Conservation (phyloP, 2,329 filamentous ascomycete species). For the Fusarium sp. region DNA sequence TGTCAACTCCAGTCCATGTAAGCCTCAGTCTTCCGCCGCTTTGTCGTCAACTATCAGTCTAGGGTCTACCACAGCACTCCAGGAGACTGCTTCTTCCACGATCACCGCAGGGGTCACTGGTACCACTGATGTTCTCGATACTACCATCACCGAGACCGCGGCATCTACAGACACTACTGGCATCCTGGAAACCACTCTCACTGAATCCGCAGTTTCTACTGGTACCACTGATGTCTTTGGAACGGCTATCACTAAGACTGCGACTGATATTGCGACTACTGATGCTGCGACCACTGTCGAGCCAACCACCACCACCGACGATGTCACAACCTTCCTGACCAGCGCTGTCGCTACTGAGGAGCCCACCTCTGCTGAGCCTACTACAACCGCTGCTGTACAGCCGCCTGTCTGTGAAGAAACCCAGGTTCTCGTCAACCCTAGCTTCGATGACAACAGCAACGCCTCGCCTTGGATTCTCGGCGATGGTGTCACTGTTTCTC, state of each 20-base stretch:
- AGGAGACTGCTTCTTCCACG: not conserved
- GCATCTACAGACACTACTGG: too few relatives aligned
- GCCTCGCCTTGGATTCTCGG: not conserved
- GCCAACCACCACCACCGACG: not conserved
- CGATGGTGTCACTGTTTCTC: not conserved
- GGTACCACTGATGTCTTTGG: not conserved
- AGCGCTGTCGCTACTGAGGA: not conserved
- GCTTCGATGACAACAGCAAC: conserved; percentile 3
- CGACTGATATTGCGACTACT: not conserved
- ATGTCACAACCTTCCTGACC: too few relatives aligned
- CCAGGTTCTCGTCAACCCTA: conserved; percentile 5
- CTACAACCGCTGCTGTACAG: not conserved
- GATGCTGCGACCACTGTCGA: not conserved
- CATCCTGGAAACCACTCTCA: too few relatives aligned
- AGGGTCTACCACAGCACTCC: not conserved
- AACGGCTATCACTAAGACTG: not conserved
- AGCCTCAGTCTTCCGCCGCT: not conserved
- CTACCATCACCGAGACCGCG: not conserved
- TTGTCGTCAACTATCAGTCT: not conserved
- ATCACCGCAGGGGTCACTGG: not conserved
- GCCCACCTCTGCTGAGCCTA: not conserved
- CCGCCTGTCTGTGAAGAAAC: not conserved
- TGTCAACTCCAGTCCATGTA: conserved; percentile 7
- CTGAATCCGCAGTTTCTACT: not conserved
- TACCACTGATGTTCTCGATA: too few relatives aligned